Conservation (phyloP, 306 rosid genomes). For the Senna tora region DNA sequence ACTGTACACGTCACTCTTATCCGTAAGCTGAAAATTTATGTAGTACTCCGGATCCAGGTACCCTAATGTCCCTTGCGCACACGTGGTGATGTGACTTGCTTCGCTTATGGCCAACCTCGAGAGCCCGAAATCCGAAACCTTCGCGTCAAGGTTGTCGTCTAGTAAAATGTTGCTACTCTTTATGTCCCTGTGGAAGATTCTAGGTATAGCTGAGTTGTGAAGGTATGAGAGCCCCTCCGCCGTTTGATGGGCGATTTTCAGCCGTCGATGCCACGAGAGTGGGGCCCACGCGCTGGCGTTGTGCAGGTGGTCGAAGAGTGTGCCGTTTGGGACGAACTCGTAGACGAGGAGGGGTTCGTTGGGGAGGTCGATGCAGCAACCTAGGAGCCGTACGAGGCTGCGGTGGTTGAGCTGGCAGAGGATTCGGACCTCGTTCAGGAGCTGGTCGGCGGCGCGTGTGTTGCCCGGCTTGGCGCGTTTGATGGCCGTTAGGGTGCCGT, state of each 20-base stretch:
- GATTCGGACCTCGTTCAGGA: slow-evolving; percentile 56
- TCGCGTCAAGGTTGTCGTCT: slow-evolving; percentile 44
- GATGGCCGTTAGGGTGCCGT: slow-evolving; percentile 47
- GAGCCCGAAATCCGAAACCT: slow-evolving; percentile 52
- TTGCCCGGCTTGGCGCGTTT: slow-evolving; percentile 49
- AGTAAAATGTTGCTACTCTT: slow-evolving; percentile 55
- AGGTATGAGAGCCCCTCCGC: slow-evolving; percentile 54
- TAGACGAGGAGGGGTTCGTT: slow-evolving; percentile 47
- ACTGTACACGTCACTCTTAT: slow-evolving; percentile 59
- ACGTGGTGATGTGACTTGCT: slow-evolving; percentile 47
- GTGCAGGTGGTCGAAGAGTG: slow-evolving; percentile 54
- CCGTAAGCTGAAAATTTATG: slow-evolving; percentile 49
- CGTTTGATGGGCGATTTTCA: slow-evolving; percentile 40
- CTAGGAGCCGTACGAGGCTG: slow-evolving; percentile 50
- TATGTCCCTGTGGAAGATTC: slow-evolving; percentile 52
- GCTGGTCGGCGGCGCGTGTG: slow-evolving; percentile 50
- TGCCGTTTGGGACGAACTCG: slow-evolving; percentile 51
- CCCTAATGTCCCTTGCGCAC: slow-evolving; percentile 54
- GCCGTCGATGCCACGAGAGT: slow-evolving; percentile 44
- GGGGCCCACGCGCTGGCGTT: background rate
- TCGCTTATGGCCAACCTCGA: slow-evolving; percentile 48
- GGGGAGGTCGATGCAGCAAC: slow-evolving; percentile 51
- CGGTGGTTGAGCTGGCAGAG: slow-evolving; percentile 60
- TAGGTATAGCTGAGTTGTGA: slow-evolving; percentile 49
- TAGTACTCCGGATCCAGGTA: slow-evolving; percentile 56